Percentiles rank a stretch among this genome's conserved stretches.
Evolutionary conservation across 495 filamentous ascomycete genomes (phyloP).

Genomic region (Filosporella fistucella): DNA sequence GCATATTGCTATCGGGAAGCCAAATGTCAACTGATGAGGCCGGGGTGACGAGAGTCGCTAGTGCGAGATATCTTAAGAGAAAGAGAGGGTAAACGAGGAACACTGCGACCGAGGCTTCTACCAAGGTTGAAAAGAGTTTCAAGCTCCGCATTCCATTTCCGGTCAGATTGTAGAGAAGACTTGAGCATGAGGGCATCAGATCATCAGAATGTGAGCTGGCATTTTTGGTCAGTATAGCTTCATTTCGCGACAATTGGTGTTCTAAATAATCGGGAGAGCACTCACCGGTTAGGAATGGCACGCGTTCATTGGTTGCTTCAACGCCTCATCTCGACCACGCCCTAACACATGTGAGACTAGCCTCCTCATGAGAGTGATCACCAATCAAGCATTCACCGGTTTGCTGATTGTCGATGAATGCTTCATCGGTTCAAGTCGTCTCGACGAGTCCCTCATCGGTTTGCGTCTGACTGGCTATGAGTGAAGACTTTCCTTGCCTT

Average conservation of each 20-base stretch:
- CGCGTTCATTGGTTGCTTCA: slow-evolving; percentile 1
- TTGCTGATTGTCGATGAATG: slow-evolving; percentile 1
- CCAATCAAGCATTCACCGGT: slow-evolving; percentile 1
- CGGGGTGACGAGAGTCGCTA: neutral
- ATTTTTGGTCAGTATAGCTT: neutral
- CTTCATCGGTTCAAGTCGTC: neutral
- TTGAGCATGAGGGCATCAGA: neutral
- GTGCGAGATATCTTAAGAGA: neutral
- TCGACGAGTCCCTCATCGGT: no score
- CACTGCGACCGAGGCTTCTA: neutral
- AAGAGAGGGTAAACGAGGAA: no score
- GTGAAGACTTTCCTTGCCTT: no score
- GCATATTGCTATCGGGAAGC: slow-evolving; percentile 5
- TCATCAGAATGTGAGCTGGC: neutral
- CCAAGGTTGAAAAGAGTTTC: neutral
- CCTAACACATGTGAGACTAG: no score
- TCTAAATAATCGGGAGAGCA: neutral
- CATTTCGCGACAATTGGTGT: slow-evolving; percentile 2
- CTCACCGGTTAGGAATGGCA: slow-evolving; percentile 4
- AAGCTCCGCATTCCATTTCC: neutral
- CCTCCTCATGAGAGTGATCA: no score
- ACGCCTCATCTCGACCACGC: neutral
- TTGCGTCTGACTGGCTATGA: no score
- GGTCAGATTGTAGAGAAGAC: neutral
- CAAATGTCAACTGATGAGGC: slow-evolving; percentile 1